Conservation (phyloP, 495 filamentous ascomycete genomes). For the Daldinia vernicosa region DNA sequence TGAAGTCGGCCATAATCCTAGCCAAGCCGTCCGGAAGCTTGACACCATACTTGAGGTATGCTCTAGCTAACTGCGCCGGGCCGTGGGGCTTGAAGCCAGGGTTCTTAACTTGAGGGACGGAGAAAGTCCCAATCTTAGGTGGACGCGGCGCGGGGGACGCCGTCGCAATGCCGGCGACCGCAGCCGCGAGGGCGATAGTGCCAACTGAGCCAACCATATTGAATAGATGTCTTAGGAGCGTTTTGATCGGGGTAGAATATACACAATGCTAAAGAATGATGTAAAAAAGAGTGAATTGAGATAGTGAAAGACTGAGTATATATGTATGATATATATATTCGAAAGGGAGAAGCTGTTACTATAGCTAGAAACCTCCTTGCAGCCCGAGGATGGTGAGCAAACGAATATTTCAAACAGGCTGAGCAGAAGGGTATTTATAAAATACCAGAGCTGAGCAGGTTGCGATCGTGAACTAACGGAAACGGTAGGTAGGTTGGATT, state of each 20-base stretch:
- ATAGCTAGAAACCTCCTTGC: conserved; percentile 25
- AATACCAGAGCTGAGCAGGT: not conserved
- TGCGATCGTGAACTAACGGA: conserved; percentile 29
- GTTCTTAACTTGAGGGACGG: conserved; percentile 42
- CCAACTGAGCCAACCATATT: conserved; percentile 38
- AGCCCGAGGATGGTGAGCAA: conserved; percentile 20
- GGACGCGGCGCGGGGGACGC: conserved; percentile 36
- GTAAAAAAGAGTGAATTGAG: conserved; percentile 17
- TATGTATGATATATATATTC: conserved; percentile 26
- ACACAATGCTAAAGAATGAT: conserved; percentile 15
- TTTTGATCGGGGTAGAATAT: conserved; percentile 14
- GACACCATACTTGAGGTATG: conserved; percentile 66
- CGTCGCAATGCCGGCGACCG: conserved; percentile 33
- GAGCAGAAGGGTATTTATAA: conserved; percentile 32
- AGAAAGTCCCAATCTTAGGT: conserved; percentile 36
- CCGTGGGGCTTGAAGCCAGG: conserved; percentile 60
- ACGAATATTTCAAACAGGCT: conserved; percentile 6
- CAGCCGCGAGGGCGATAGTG: conserved; percentile 35
- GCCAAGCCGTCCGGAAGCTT: conserved; percentile 45
- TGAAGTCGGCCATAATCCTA: conserved; percentile 44
- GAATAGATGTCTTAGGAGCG: not conserved
- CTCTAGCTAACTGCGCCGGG: conserved; percentile 61
- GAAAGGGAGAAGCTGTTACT: conserved; percentile 9
- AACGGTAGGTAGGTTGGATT: conserved; percentile 29
- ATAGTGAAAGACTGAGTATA: conserved; percentile 19